These are phyloP conservation scores for Picocystis salinarum DNA, from an alignment of 139 green algal species.

Conservation along the genomic window DNA sequence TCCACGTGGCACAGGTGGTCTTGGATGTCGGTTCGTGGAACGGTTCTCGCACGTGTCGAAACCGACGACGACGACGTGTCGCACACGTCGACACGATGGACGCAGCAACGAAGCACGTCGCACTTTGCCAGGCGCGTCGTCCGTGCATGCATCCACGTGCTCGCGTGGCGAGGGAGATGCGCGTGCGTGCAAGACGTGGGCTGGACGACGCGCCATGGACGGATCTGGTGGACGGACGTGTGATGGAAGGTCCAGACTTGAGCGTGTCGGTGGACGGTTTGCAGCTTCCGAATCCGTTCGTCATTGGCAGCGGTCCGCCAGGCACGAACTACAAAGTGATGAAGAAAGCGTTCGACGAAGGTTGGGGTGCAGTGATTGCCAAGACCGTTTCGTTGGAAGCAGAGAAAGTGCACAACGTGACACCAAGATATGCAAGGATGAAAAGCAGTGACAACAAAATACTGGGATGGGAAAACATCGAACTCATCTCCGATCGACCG, in stretches of 20 bases:
- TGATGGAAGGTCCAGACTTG: conserved; percentile 44
- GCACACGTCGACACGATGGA: too few relatives aligned
- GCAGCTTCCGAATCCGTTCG: conserved; percentile 90
- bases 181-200: too few relatives aligned
- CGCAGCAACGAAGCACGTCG: too few relatives aligned
- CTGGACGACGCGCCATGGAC: too few relatives aligned
- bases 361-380: conserved; percentile 91
- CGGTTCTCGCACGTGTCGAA: too few relatives aligned
- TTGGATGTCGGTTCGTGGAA: too few relatives aligned
- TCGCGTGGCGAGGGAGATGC: too few relatives aligned
- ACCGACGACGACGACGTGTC: too few relatives aligned
- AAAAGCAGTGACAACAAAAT: conserved; percentile 22
- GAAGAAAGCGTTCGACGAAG: conserved; percentile 84
- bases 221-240: conserved; percentile 21
- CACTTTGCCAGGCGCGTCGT: too few relatives aligned
- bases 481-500: conserved; percentile 81
- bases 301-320: conserved; percentile 73
- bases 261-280: conserved; percentile 66
- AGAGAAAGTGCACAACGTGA: conserved; percentile 84
- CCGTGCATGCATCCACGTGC: too few relatives aligned
- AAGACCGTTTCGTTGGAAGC: conserved; percentile 82
- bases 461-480: conserved; percentile 91
- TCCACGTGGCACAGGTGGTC: too few relatives aligned
- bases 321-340: conserved; percentile 75
- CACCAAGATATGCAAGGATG: conserved; percentile 83